A percentile compares a stretch with the other conserved stretches of the same genome.
phyloP scores from a whole-genome alignment of 1,139 yeast genomes.

The Saccharomycopsis phalli region DNA sequence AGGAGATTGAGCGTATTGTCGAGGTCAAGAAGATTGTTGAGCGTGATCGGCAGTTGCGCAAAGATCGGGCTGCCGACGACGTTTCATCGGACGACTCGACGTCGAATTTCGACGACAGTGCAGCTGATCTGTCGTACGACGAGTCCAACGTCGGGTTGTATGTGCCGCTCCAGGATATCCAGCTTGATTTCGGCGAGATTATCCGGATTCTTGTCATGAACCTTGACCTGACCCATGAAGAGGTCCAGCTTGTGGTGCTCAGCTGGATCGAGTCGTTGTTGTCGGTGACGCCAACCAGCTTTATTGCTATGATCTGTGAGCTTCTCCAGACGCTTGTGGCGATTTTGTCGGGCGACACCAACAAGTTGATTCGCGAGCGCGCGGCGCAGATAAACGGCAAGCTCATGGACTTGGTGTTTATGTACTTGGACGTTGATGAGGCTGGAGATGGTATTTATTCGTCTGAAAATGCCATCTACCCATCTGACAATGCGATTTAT shows the following conservation, averaged over 20 bases:
- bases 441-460: constrained; percentile 23
- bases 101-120: constrained; percentile 1
- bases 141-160: constrained; percentile 46
- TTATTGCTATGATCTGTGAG: constrained; percentile 40
- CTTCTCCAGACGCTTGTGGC: constrained; percentile 14
- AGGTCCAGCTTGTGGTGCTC: constrained; percentile 71
- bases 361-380: constrained; percentile 33
- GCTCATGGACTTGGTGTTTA: constrained; percentile 36
- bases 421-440: constrained; percentile 22
- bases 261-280: constrained; percentile 77
- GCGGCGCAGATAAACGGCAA: constrained; percentile 47
- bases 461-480: neutral
- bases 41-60: constrained; percentile 14
- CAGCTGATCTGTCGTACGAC: constrained; percentile 13
- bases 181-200: constrained; percentile 71
- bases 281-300: constrained; percentile 66
- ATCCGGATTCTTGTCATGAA: constrained; percentile 74
- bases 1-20: constrained; percentile 69
- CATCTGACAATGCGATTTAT: constrained; percentile 1
- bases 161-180: constrained; percentile 80
- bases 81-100: constrained; percentile 9
- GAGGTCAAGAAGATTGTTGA: constrained; percentile 43
- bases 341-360: constrained; percentile 12
- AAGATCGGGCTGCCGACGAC: constrained; percentile 20
- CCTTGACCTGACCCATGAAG: constrained; percentile 57